These are phyloP conservation scores for Teunomyces funiuensis DNA, from an alignment of 805 yeast genomes.

Conservation along the genomic window DNA sequence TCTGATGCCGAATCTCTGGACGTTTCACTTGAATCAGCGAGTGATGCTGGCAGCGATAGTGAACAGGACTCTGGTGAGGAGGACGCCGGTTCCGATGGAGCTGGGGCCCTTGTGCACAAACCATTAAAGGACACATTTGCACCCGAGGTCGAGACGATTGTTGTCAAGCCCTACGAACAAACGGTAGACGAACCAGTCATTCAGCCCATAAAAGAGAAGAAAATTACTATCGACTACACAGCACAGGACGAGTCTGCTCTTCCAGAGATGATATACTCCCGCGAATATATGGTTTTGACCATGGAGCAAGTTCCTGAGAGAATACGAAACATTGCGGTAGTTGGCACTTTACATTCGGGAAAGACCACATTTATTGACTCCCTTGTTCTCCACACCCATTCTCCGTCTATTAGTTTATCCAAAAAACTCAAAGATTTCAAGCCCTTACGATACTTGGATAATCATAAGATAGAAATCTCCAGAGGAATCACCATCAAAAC, in stretches of 20 bases:
- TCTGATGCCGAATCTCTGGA: slow-evolving; percentile 44
- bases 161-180: slow-evolving; percentile 36
- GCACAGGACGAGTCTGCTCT: slow-evolving; percentile 23
- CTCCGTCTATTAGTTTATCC: slow-evolving; percentile 21
- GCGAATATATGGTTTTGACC: slow-evolving; percentile 57
- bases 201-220: slow-evolving; percentile 45
- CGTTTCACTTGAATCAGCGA: slow-evolving; percentile 8
- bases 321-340: slow-evolving; percentile 69
- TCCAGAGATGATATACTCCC: slow-evolving; percentile 62
- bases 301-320: slow-evolving; percentile 55
- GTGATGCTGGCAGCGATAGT: slow-evolving; percentile 14
- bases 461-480: slow-evolving; percentile 63
- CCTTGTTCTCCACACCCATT: slow-evolving; percentile 66
- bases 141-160: slow-evolving; percentile 32
- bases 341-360: slow-evolving; percentile 84
- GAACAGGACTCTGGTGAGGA: slow-evolving; percentile 13
- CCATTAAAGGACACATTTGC: slow-evolving; percentile 4
- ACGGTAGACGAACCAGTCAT: slow-evolving; percentile 59
- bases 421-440: slow-evolving; percentile 37
- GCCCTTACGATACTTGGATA: slow-evolving; percentile 68
- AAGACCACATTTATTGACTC: slow-evolving; percentile 77
- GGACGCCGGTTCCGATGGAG: slow-evolving; percentile 14
- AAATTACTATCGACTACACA: slow-evolving; percentile 42
- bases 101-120: slow-evolving; percentile 7
- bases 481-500: slow-evolving; percentile 70